These are phyloP conservation scores for Backusella luteola DNA, from an alignment of 192 early-diverging fungal species.

Conservation along the genomic window DNA sequence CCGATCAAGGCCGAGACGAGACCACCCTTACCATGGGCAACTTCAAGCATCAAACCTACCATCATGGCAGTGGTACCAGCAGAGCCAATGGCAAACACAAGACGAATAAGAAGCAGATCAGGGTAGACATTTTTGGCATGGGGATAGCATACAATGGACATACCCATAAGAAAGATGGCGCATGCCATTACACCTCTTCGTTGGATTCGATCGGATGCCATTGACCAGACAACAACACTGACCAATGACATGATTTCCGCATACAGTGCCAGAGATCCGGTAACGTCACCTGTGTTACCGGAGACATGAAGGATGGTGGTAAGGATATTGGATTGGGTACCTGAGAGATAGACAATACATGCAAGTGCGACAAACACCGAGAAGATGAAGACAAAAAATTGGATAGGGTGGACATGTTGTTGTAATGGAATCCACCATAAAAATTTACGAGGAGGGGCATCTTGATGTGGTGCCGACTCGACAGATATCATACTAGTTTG, in stretches of 20 bases:
- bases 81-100: slow-evolving; percentile 69
- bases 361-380: slow-evolving; percentile 31
- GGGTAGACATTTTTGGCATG: slow-evolving; percentile 57
- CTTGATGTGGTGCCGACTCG: not conserved
- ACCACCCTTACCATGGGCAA: slow-evolving; percentile 46
- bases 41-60: slow-evolving; percentile 55
- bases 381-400: slow-evolving; percentile 32
- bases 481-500: not conserved
- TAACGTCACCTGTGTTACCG: slow-evolving; percentile 31
- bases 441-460: slow-evolving; percentile 24
- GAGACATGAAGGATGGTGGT: slow-evolving; percentile 26
- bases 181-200: slow-evolving; percentile 51
- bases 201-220: slow-evolving; percentile 58
- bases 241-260: slow-evolving; percentile 59
- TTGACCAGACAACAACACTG: slow-evolving; percentile 48
- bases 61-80: slow-evolving; percentile 66
- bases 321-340: slow-evolving; percentile 42
- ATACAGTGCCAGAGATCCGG: slow-evolving; percentile 62
- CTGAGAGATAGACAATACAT: slow-evolving; percentile 40
- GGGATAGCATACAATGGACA: slow-evolving; percentile 49
- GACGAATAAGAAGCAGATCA: slow-evolving; percentile 52
- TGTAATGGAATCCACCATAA: slow-evolving; percentile 35
- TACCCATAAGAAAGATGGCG: slow-evolving; percentile 53
- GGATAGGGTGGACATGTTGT: slow-evolving; percentile 12
- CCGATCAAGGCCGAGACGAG: slow-evolving; percentile 59